These are phyloP conservation scores for Croton laevigatus DNA, from an alignment of 441 rosid species.

Conservation along the genomic window DNA sequence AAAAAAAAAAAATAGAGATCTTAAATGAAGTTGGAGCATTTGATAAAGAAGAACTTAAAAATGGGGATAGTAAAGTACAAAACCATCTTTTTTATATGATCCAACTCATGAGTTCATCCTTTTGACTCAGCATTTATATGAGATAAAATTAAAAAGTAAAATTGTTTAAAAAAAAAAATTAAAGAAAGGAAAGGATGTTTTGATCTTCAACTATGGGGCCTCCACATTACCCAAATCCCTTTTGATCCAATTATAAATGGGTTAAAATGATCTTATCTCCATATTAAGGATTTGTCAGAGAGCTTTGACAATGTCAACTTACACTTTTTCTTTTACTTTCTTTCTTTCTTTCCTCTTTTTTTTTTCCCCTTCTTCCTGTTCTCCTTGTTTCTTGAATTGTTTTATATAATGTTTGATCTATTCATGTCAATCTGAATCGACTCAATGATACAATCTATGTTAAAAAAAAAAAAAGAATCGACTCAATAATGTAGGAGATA, in stretches of 20 bases:
- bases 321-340: background rate
- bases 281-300: conserved; percentile 15
- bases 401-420: background rate
- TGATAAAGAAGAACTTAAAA: conserved; percentile 9
- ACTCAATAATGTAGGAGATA: background rate
- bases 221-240: conserved; percentile 21
- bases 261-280: conserved; percentile 19
- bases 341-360: background rate
- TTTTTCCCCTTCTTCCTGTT: too few species aligned
- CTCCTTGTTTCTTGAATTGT: background rate
- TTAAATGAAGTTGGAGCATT: background rate
- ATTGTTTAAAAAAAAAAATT: conserved; percentile 5
- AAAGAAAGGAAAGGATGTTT: background rate
- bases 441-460: too few species aligned
- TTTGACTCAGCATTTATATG: conserved; percentile 43
- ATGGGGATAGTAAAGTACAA: background rate
- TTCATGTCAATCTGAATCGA: background rate
- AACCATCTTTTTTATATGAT: conserved; percentile 19
- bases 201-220: conserved; percentile 25
- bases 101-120: conserved; percentile 30
- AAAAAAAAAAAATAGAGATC: background rate
- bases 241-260: conserved; percentile 20
- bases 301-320: conserved; percentile 5
- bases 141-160: conserved; percentile 10
- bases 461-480: too few species aligned